These are phyloP conservation scores for Lichtheimia corymbifera DNA, from an alignment of 371 early-diverging fungal species.

Conservation along the genomic window DNA sequence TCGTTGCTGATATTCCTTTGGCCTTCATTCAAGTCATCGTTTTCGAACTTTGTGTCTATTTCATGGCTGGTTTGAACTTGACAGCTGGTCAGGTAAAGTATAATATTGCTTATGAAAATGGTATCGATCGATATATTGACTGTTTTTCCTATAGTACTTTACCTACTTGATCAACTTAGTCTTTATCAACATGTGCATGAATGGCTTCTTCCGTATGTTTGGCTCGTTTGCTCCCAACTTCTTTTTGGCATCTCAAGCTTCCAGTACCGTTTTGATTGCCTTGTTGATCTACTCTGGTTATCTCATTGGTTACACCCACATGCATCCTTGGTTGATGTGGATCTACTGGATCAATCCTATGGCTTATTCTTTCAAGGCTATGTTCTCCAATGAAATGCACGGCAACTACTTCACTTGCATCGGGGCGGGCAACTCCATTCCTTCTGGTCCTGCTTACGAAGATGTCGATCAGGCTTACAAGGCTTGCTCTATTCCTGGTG, in stretches of 20 bases:
- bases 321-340: slow-evolving; percentile 77
- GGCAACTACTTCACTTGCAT: slow-evolving; percentile 40
- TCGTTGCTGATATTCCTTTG: slow-evolving; percentile 43
- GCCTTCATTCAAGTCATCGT: slow-evolving; percentile 45
- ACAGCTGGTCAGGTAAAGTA: slow-evolving; percentile 47
- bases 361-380: slow-evolving; percentile 66
- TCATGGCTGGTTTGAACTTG: slow-evolving; percentile 55
- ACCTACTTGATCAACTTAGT: slow-evolving; percentile 48
- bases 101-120: too few relatives aligned
- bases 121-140: too few relatives aligned
- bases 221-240: slow-evolving; percentile 60
- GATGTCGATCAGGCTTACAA: slow-evolving; percentile 40
- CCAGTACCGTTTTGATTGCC: slow-evolving; percentile 56
- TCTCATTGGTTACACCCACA: slow-evolving; percentile 49
- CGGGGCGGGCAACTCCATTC: slow-evolving; percentile 37
- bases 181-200: slow-evolving; percentile 55
- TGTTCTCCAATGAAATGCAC: slow-evolving; percentile 68
- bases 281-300: slow-evolving; percentile 67
- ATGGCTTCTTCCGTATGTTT: slow-evolving; percentile 63
- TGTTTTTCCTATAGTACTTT: slow-evolving; percentile 38
- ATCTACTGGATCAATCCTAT: slow-evolving; percentile 73
- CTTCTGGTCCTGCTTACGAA: slow-evolving; percentile 44
- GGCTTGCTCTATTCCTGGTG: slow-evolving; percentile 57
- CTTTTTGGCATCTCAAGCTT: slow-evolving; percentile 56
- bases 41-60: slow-evolving; percentile 54